Conservation (phyloP, 768 basidiomycete genomes). For the Basidioascus undulatus region DNA sequence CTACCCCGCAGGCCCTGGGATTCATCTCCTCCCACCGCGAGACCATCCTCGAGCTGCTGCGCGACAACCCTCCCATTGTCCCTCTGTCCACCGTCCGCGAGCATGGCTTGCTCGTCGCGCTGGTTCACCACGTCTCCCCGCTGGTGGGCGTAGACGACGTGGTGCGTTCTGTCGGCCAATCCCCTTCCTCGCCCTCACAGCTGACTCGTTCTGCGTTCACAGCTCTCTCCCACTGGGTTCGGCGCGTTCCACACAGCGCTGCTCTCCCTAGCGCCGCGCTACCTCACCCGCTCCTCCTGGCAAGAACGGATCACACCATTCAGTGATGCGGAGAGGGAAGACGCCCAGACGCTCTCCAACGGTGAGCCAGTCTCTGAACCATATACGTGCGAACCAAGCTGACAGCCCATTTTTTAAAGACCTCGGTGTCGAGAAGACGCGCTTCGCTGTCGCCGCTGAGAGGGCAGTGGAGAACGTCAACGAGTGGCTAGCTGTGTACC, state of each 20-base stretch:
- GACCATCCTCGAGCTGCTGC: conserved; percentile 56
- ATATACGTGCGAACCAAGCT: conserved; percentile 7
- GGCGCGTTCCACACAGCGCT: conserved; percentile 66
- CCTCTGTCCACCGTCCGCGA: conserved; percentile 49
- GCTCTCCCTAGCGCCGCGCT: conserved; percentile 44
- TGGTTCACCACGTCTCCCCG: conserved; percentile 43
- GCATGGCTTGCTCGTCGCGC: conserved; percentile 47
- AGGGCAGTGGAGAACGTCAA: conserved; percentile 8
- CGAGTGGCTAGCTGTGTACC: conserved; percentile 9
- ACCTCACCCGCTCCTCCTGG: conserved; percentile 22
- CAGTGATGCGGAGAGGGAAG: neutral
- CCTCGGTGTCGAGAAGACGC: neutral
- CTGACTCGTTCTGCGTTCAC: conserved; percentile 12
- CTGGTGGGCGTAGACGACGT: conserved; percentile 52
- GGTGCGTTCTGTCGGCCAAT: conserved; percentile 36
- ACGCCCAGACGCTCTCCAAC: conserved; percentile 7
- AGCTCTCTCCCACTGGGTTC: conserved; percentile 32
- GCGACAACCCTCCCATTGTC: conserved; percentile 40
- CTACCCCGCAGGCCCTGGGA: conserved; percentile 33
- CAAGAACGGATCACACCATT: neutral
- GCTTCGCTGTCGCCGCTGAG: conserved; percentile 8
- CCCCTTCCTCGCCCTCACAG: neutral
- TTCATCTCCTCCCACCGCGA: conserved; percentile 65
- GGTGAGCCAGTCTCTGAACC: too few species aligned
- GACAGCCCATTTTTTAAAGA: neutral